These are phyloP conservation scores for Pestalotiopsis sp. DNA, from an alignment of 2,329 filamentous ascomycete species.

Conservation along the genomic window DNA sequence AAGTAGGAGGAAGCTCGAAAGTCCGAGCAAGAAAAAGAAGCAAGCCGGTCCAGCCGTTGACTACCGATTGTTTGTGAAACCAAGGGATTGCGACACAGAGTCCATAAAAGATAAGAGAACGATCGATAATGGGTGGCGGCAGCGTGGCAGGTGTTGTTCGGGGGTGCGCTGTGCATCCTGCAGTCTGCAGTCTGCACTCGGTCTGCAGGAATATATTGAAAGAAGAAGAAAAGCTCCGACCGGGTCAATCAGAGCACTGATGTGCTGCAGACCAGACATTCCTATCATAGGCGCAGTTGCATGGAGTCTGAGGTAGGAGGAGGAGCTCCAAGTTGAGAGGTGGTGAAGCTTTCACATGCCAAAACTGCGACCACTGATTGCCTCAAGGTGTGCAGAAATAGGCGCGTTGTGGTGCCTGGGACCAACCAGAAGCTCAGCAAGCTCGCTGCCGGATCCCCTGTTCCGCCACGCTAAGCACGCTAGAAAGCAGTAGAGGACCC, in stretches of 20 bases:
- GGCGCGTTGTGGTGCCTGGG: neutral
- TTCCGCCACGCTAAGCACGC: neutral
- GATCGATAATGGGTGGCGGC: neutral
- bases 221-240: neutral
- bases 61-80: neutral
- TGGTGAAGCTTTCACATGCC: neutral
- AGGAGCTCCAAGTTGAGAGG: neutral
- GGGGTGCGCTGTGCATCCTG: neutral
- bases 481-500: neutral
- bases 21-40: neutral
- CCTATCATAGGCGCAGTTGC: neutral
- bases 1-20: neutral
- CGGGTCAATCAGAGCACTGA: neutral
- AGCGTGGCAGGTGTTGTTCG: neutral
- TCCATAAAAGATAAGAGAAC: neutral
- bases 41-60: neutral
- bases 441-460: neutral
- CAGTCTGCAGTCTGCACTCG: neutral
- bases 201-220: neutral
- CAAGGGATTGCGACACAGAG: neutral
- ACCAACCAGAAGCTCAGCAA: neutral
- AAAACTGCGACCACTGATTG: neutral
- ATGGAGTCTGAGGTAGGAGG: neutral
- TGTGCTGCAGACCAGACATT: neutral
- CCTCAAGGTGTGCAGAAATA: neutral